Percentiles rank a stretch among this genome's conserved stretches.
Evolutionary conservation across 1,284 basidiomycete species (phyloP).

Genomic region (Leccinum insolens): DNA sequence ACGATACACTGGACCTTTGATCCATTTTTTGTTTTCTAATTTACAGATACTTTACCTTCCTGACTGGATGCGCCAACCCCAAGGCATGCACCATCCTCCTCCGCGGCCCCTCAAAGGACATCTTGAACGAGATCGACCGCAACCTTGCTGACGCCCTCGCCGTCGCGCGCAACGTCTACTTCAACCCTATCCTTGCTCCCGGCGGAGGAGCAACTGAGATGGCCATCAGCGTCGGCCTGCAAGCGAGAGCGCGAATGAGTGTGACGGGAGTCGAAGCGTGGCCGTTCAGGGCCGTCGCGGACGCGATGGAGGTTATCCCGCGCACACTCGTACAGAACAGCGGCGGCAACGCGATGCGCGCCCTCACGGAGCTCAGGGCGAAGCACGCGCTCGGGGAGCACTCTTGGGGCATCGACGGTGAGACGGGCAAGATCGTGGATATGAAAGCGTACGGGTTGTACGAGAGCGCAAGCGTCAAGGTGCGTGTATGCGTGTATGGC

Average conservation of each 20-base stretch:
- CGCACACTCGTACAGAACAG: conserved; percentile 95
- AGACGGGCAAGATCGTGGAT: conserved; percentile 93
- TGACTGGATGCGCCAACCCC: conserved; percentile 89
- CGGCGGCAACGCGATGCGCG: conserved; percentile 93
- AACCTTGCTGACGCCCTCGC: conserved; percentile 98
- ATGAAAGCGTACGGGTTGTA: conserved; percentile 95
- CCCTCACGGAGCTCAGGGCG: conserved; percentile 90
- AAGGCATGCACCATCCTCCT: conserved; percentile 99
- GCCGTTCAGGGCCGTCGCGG: conserved; percentile 91
- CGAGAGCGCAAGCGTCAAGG: conserved; percentile 96
- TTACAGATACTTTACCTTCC: conserved; percentile 93
- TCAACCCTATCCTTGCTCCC: conserved; percentile 90
- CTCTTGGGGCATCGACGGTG: conserved; percentile 93
- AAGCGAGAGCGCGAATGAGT: conserved; percentile 73
- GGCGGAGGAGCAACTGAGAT: conserved; percentile 98
- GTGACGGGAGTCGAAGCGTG: conserved; percentile 88
- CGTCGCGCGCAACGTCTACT: conserved; percentile 95
- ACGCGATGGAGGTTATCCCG: conserved; percentile 98
- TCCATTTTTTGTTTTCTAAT: neutral
- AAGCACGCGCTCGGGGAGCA: conserved; percentile 93
- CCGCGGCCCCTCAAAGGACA: conserved; percentile 98
- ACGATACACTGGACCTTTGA: neutral
- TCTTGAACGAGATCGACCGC: conserved; percentile 97
- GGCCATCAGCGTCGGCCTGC: conserved; percentile 91
- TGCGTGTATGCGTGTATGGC: conserved; percentile 26